Evolutionary conservation across 805 yeast genomes (phyloP), one percentile per base, ranked within the genome.

Genomic region (Pichia nakasei): DNA sequence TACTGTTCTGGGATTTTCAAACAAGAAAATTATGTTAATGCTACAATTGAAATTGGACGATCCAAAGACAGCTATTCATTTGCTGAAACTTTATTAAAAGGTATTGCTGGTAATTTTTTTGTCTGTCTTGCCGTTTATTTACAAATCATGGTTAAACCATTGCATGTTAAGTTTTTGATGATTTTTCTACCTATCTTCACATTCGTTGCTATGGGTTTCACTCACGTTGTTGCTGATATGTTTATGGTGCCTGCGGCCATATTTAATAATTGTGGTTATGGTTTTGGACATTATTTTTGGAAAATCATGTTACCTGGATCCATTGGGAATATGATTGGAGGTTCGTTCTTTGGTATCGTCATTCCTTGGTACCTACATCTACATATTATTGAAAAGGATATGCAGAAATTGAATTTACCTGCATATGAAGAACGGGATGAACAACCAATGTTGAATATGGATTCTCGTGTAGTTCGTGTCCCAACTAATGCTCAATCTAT

Each of bases 161-260:
- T 80, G 9, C 94, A 85, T 56, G 94, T 85, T 31, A 83, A 82
- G 52, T 68, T 81, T 24, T 38, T 81, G 6, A 62, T 82, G 66
- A 73, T 85, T 66, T 55, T 69, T 15, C 57, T 84, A 19, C 95
- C 95, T 1, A 69, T 85, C 15, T 82, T 83, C 60, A 78, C 89
- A 0, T 83, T 85, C 60, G 93, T 83, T n/a, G 54, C 80, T 1
- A 67, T 80, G 68, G 93, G 94, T 0, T 85, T 78, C 61, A 78
- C 85, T 2, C 94, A 85, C 57, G 77, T 78, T 1, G 87, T 85
- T 9, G 95, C 94, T 1, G 95, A 85, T 58, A 83, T 85, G 93
- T 80, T 69, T 51, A 51, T 82, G 43, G 57, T 81, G 5, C 76
- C 80, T 9, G 74, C 78, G 49, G 94, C 85, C 0, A 61, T 83